Conservation (phyloP, 1,139 yeast species). For the Debaryomyces singareniensis region DNA sequence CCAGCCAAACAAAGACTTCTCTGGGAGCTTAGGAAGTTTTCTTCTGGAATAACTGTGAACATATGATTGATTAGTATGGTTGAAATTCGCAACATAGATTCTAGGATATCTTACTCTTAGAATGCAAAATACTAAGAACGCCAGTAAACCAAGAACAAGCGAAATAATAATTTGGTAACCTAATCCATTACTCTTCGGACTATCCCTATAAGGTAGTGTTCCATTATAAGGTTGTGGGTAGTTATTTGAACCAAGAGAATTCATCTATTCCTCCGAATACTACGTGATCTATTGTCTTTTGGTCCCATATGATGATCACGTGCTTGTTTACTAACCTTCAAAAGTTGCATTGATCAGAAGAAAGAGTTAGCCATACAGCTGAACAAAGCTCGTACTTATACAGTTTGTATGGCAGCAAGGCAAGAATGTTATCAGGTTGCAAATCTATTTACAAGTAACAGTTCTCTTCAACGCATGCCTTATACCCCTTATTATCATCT, state of each 20-base stretch:
- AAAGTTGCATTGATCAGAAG: no score
- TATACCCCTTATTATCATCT: no score
- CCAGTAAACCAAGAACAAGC: constrained; percentile 52
- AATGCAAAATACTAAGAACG: constrained; percentile 58
- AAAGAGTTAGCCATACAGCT: no score
- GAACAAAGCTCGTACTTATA: no score
- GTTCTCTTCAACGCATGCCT: no score
- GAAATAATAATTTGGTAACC: constrained; percentile 58
- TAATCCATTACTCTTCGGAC: constrained; percentile 33
- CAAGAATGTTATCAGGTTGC: no score
- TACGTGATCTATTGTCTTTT: no score
- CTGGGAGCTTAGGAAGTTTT: constrained; percentile 31
- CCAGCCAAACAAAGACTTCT: constrained; percentile 68
- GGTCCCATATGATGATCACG: no score
- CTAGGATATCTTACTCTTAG: constrained; percentile 63
- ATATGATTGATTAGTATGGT: constrained; percentile 34
- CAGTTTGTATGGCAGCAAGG: no score
- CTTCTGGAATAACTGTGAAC: constrained; percentile 39
- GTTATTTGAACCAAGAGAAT: not conserved
- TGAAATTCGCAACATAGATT: constrained; percentile 57
- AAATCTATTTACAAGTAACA: no score
- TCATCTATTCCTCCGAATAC: no score
- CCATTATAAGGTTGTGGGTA: not conserved
- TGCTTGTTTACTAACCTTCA: no score
- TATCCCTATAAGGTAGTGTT: constrained; percentile 7